Evolutionary conservation across 305 asterid genomes (phyloP).

Genomic region (Euphrasia arctica): DNA sequence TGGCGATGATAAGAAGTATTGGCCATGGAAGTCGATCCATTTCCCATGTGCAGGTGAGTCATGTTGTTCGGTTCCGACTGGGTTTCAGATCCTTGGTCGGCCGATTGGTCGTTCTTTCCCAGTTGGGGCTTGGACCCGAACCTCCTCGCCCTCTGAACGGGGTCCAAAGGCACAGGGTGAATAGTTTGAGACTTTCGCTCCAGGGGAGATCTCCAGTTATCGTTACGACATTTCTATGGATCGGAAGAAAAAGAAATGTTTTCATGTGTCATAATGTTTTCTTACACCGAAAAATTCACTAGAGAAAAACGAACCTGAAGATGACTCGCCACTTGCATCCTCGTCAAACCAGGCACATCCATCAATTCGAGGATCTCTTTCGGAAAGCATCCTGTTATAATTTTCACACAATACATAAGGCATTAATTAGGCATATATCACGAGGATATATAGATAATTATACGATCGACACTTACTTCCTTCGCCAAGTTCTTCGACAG

Average conservation of each 20-base stretch:
- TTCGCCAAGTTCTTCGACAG: constrained; percentile 39
- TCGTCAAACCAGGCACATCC: constrained; percentile 57
- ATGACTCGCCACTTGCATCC: constrained; percentile 73
- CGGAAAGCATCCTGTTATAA: constrained; percentile 54
- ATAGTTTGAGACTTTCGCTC: constrained; percentile 23
- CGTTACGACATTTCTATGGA: constrained; percentile 42
- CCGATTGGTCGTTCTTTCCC: neutral
- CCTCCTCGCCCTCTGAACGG: constrained; percentile 28
- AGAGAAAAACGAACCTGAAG: constrained; percentile 40
- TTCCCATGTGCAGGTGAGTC: neutral
- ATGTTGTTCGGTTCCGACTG: neutral
- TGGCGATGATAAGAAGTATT: constrained; percentile 3
- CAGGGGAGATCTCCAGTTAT: constrained; percentile 41
- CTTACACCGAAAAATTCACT: neutral
- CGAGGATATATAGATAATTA: too few species aligned
- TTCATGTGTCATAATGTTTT: too few species aligned
- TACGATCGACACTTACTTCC: constrained; percentile 52
- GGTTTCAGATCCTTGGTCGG: constrained; percentile 20
- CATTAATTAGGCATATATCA: too few species aligned
- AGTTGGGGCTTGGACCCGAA: constrained; percentile 39
- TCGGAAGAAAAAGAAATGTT: neutral
- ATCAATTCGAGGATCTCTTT: constrained; percentile 49
- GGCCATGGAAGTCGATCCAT: neutral
- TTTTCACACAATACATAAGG: constrained; percentile 3
- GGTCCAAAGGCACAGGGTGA: neutral